A percentile compares a stretch with the other conserved stretches of the same genome.
Conservation (phyloP, 371 early-diverging fungal species). For the Fennellomyces sp. region DNA sequence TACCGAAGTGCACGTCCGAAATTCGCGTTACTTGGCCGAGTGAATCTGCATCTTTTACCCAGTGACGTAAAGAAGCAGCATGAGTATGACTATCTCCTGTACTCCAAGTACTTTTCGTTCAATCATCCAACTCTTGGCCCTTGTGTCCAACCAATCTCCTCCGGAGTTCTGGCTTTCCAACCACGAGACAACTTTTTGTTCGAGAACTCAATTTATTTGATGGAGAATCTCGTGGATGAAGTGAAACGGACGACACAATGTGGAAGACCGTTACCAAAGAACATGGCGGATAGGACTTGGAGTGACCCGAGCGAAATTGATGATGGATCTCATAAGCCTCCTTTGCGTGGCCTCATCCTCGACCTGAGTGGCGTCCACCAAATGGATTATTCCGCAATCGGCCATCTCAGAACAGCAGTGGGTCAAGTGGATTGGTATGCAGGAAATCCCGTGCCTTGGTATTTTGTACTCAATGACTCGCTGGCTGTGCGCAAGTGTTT, state of each 20-base stretch:
- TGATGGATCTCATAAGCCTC: conserved; percentile 29
- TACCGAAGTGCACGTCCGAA: conserved; percentile 70
- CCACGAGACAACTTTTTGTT: conserved; percentile 74
- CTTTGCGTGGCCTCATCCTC: conserved; percentile 69
- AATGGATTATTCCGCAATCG: conserved; percentile 82
- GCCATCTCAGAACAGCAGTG: conserved; percentile 57
- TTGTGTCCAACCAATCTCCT: conserved; percentile 38
- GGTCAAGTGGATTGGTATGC: conserved; percentile 43
- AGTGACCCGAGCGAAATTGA: conserved; percentile 29
- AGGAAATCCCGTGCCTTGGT: conserved; percentile 36
- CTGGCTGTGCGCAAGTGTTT: conserved; percentile 25
- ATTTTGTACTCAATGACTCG: conserved; percentile 29
- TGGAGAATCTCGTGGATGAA: conserved; percentile 47
- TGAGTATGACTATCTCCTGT: conserved; percentile 8
- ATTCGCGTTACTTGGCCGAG: conserved; percentile 34
- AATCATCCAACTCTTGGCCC: conserved; percentile 21
- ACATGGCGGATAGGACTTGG: conserved; percentile 52
- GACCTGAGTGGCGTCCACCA: conserved; percentile 80
- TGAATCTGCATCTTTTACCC: conserved; percentile 24
- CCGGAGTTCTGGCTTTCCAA: conserved; percentile 65
- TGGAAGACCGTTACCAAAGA: conserved; percentile 28
- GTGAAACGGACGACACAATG: conserved; percentile 35
- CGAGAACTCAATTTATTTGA: conserved; percentile 66
- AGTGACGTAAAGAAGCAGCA: not conserved
- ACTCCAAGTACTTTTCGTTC: conserved; percentile 16